Evolutionary conservation across 805 yeast genomes (phyloP).

Genomic region (Pichia scutulata): DNA sequence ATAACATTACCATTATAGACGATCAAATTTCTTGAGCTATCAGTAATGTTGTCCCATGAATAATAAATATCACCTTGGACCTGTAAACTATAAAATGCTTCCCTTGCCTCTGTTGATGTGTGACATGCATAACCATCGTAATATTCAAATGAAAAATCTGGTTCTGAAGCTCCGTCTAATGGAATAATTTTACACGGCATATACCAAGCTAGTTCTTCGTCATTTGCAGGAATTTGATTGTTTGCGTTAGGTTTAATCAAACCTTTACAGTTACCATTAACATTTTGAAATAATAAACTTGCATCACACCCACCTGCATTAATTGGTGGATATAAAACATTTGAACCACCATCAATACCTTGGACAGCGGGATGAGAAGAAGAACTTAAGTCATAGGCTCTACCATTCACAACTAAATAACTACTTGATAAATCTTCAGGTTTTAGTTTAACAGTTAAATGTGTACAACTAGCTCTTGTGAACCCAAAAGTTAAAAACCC

Average conservation of each 20-base stretch:
- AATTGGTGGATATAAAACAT: slow-evolving; percentile 74
- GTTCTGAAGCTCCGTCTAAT: slow-evolving; percentile 64
- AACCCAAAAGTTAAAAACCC: slow-evolving; percentile 89
- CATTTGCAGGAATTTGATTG: slow-evolving; percentile 61
- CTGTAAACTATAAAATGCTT: slow-evolving; percentile 51
- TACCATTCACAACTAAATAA: slow-evolving; percentile 71
- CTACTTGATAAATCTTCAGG: slow-evolving; percentile 53
- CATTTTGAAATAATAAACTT: slow-evolving; percentile 80
- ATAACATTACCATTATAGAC: slow-evolving; percentile 87
- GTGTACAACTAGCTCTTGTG: slow-evolving; percentile 70
- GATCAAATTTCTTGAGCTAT: slow-evolving; percentile 64
- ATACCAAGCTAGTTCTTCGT: slow-evolving; percentile 78
- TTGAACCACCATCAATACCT: slow-evolving; percentile 64
- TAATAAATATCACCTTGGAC: slow-evolving; percentile 72
- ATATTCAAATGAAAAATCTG: slow-evolving; percentile 54
- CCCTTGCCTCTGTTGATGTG: slow-evolving; percentile 62
- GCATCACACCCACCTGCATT: slow-evolving; percentile 87
- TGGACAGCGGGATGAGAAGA: slow-evolving; percentile 76
- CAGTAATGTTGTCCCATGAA: slow-evolving; percentile 81
- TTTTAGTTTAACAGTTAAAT: slow-evolving; percentile 41
- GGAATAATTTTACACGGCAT: slow-evolving; percentile 78
- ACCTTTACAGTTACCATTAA: slow-evolving; percentile 81
- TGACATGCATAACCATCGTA: slow-evolving; percentile 92
- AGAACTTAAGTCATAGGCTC: slow-evolving; percentile 61
- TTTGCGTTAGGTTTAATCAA: slow-evolving; percentile 63